Conservation (phyloP, 2,329 filamentous ascomycete genomes). For the Sclerotinia borealis region DNA sequence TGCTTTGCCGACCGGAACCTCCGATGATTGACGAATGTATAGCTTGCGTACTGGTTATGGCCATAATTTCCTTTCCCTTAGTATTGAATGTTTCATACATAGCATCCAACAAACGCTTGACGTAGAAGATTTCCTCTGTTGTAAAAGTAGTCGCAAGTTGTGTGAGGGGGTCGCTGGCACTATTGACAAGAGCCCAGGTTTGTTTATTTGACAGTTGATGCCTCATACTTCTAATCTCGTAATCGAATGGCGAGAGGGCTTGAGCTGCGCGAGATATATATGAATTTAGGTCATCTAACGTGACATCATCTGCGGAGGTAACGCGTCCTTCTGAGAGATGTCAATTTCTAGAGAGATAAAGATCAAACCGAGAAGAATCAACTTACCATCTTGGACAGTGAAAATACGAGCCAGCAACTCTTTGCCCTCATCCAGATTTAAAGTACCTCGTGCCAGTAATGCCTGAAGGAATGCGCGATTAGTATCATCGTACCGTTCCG, state of each 20-base stretch:
- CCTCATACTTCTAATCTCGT: conserved; percentile 71
- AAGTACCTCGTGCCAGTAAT: conserved; percentile 68
- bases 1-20: conserved; percentile 34
- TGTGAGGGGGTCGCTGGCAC: conserved; percentile 74
- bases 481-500: conserved; percentile 41
- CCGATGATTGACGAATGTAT: conserved; percentile 61
- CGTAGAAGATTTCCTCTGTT: conserved; percentile 80
- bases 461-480: conserved; percentile 90
- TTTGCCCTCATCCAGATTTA: conserved; percentile 70
- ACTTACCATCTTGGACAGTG: conserved; percentile 38
- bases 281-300: conserved; percentile 57
- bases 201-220: conserved; percentile 62
- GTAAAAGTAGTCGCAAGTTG: conserved; percentile 78
- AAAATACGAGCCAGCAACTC: conserved; percentile 72
- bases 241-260: conserved; percentile 72
- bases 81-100: conserved; percentile 92
- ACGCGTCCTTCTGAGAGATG: conserved; percentile 36
- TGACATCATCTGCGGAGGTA: conserved; percentile 56
- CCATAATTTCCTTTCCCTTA: conserved; percentile 73
- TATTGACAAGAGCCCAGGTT: conserved; percentile 84
- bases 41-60: conserved; percentile 73
- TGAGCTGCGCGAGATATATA: conserved; percentile 67
- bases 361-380: neutral
- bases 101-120: conserved; percentile 79
- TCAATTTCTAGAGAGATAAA: neutral